phyloP scores from a whole-genome alignment of 208 protist genomes.

The Kentomonas sorsogonicus region DNA sequence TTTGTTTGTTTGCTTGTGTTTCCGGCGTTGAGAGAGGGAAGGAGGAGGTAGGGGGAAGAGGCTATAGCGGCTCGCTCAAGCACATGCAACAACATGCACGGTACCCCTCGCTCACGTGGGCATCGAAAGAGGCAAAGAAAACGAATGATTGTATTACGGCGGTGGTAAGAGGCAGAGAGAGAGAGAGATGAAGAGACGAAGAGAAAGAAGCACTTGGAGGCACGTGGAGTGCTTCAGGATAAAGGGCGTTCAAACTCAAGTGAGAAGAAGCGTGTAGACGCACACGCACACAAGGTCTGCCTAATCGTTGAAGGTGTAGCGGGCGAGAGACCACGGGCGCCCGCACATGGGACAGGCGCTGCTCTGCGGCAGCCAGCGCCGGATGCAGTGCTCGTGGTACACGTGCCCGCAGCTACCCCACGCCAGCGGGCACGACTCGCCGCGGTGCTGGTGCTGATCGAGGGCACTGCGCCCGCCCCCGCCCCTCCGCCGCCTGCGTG shows the following conservation, averaged over 20 bases:
- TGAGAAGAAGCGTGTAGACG: too few relatives aligned
- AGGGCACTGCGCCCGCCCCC: background rate
- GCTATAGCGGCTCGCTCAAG: too few relatives aligned
- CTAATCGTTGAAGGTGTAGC: background rate
- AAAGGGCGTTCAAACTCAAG: too few relatives aligned
- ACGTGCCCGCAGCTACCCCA: constrained; percentile 83
- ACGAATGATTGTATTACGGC: background rate
- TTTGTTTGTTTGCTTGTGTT: too few relatives aligned
- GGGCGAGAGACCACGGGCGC: constrained; percentile 37
- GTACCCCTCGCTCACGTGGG: too few relatives aligned
- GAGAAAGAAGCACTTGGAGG: background rate
- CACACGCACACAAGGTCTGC: background rate
- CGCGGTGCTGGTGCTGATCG: too few relatives aligned
- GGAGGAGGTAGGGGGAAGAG: too few relatives aligned
- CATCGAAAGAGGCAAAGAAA: background rate
- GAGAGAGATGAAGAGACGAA: background rate
- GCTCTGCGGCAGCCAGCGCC: constrained; percentile 42
- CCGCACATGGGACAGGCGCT: constrained; percentile 60
- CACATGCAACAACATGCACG: too few relatives aligned
- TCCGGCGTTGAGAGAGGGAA: too few relatives aligned
- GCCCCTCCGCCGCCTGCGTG: background rate
- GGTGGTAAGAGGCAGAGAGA: background rate
- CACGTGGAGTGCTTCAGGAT: too few relatives aligned
- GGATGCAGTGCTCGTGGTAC: constrained; percentile 72
- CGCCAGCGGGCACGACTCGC: constrained; percentile 74